phyloP scores from a whole-genome alignment of 2,329 filamentous ascomycete species.

The Trichothecium roseum region DNA sequence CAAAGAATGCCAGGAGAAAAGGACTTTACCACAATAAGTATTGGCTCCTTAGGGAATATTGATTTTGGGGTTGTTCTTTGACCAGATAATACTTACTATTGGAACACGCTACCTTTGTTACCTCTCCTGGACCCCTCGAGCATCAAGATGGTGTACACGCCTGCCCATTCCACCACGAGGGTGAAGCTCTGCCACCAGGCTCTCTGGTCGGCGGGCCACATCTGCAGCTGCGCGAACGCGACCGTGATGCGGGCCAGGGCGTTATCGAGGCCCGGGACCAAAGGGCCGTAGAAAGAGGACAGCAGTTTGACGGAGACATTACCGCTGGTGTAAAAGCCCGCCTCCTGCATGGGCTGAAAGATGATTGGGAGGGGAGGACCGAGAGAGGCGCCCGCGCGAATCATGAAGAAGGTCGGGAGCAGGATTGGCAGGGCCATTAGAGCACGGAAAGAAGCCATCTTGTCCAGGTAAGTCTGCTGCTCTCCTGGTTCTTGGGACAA shows the following conservation, averaged over 20 bases:
- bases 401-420: constrained; percentile 10
- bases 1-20: constrained; percentile 8
- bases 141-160: constrained; percentile 15
- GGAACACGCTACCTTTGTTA: constrained; percentile 9
- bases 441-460: neutral
- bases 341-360: constrained; percentile 5
- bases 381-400: constrained; percentile 9
- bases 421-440: constrained; percentile 11
- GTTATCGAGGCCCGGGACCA: constrained; percentile 11
- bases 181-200: constrained; percentile 17
- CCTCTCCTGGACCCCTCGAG: constrained; percentile 12
- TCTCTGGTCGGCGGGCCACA: constrained; percentile 8
- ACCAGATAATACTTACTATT: constrained; percentile 11
- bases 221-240: constrained; percentile 14
- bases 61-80: no score
- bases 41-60: neutral
- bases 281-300: constrained; percentile 11
- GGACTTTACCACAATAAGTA: constrained; percentile 8
- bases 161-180: constrained; percentile 16
- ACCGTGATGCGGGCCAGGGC: constrained; percentile 9
- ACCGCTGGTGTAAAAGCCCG: constrained; percentile 2
- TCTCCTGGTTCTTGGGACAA: no score
- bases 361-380: constrained; percentile 8
- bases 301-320: constrained; percentile 7
- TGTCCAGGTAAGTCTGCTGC: no score